Base-by-base conservation (phyloP, 257 asterid species). In the Gardenia jasminoides region DNA sequence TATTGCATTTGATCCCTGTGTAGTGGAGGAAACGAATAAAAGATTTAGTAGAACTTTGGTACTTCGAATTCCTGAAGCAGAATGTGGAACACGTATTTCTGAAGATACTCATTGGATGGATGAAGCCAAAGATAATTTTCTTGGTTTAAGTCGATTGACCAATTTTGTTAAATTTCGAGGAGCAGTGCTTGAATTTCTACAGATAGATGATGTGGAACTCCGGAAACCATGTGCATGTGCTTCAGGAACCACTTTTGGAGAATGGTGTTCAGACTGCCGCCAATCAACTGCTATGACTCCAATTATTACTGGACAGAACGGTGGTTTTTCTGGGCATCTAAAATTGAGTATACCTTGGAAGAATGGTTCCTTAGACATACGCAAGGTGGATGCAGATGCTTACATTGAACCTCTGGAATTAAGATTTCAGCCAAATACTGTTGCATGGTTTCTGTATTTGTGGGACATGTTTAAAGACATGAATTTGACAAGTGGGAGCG, bases 291-390 rank as follows among this genome's bases (percentile, higher is more conserved):
- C 88, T 67, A 86, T 76, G 83, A 86, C 88, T 67, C 85, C 92
- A 10, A 74, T 93, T 70, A 81, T 96, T 78, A 85, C 91, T 30
- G 97, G 98, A 76, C 89, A 91, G 81, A 84, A 83, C 48, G 96
- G 88, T 56, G 98, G 97, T 11, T 91, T 96, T 85, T 92, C 98
- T 6, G 99, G 99, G 85, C 85, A 79, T 74, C 88, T 96, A 19
- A 92, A 87, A 85, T 80, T 92, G 74, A 89, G 91, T 82, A 90
- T 96, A 84, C 99, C 98, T 68, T 96, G 97, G 99, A 89, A 91
- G 85, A 91, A 92, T 85, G 98, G 99, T 74, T 90, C 98, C 75
- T 81, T 96, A 76, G 97, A 93, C 82, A 88, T 89, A 77, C 82
- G 83, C 79, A 91, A 86, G 80, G 98, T 96, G 86, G 98, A 96